These are phyloP conservation scores for Aspergillus sparsus DNA, from an alignment of 495 filamentous ascomycete species.

Conservation along the genomic window DNA sequence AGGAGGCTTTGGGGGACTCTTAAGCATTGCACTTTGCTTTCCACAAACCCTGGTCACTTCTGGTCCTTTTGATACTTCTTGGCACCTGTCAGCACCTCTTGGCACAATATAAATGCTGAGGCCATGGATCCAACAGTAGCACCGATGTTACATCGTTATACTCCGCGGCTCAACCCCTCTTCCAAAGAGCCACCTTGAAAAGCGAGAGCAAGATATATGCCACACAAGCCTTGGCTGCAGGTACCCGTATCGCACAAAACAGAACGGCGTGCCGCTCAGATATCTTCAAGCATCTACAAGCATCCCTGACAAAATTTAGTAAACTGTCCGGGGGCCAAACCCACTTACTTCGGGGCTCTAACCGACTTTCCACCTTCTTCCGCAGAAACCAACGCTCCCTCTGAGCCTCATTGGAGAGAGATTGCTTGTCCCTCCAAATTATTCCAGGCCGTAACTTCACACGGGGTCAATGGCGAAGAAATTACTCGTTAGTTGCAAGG, in stretches of 20 bases:
- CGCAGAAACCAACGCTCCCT: neutral
- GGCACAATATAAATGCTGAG: neutral
- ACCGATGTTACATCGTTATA: neutral
- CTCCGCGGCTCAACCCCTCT: neutral
- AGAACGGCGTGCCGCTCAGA: neutral
- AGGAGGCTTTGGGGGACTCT: neutral
- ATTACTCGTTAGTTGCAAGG: neutral
- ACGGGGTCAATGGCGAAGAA: neutral
- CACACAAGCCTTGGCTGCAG: neutral
- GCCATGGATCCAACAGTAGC: neutral
- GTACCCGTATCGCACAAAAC: neutral
- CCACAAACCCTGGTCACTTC: neutral
- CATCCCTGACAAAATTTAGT: neutral
- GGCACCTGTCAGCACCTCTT: neutral
- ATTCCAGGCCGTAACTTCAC: neutral
- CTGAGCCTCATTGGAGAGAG: neutral
- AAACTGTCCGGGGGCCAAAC: neutral
- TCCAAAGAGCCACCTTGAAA: neutral
- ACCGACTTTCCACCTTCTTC: neutral
- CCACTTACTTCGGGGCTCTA: neutral
- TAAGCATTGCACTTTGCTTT: conserved; percentile 1
- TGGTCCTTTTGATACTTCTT: neutral
- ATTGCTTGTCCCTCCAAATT: neutral
- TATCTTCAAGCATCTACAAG: neutral
- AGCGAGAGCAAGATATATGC: neutral